phyloP scores from a whole-genome alignment of 2,329 filamentous ascomycete species.

The Aspergillus sp. region DNA sequence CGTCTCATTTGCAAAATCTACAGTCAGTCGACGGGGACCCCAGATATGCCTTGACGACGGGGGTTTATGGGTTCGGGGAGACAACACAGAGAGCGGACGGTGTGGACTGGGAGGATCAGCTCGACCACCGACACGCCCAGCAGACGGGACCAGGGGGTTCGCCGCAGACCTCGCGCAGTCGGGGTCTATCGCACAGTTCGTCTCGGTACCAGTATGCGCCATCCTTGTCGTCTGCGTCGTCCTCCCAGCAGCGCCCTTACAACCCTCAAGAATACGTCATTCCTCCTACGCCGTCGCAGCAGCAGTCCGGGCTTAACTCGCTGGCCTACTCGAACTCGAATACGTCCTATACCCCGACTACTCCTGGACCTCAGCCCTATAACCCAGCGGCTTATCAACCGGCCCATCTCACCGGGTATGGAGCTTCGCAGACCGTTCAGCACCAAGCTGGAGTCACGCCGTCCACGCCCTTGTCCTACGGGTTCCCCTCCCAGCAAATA shows the following conservation, averaged over 20 bases:
- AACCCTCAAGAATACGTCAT: slow-evolving; percentile 56
- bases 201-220: slow-evolving; percentile 41
- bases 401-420: slow-evolving; percentile 20
- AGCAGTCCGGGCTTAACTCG: slow-evolving; percentile 59
- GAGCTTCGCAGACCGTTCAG: slow-evolving; percentile 22
- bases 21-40: slow-evolving; percentile 29
- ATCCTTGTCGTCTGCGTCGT: slow-evolving; percentile 6
- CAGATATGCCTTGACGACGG: slow-evolving; percentile 27
- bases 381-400: slow-evolving; percentile 44
- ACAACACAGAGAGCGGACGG: slow-evolving; percentile 18
- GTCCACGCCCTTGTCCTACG: slow-evolving; percentile 27
- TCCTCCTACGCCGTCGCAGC: slow-evolving; percentile 38
- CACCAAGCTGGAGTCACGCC: slow-evolving; percentile 23
- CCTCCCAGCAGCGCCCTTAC: slow-evolving; percentile 43
- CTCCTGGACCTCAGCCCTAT: slow-evolving; percentile 37
- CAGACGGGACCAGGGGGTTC: slow-evolving; percentile 4
- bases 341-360: slow-evolving; percentile 16
- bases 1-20: slow-evolving; percentile 17
- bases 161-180: slow-evolving; percentile 29
- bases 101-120: background rate
- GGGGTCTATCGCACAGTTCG: slow-evolving; percentile 38
- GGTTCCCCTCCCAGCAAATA: slow-evolving; percentile 21
- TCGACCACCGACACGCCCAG: background rate
- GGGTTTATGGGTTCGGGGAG: slow-evolving; percentile 32
- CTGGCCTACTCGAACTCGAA: slow-evolving; percentile 45